A percentile compares a stretch with the other conserved stretches of the same genome.
phyloP scores from a whole-genome alignment of 2,329 filamentous ascomycete genomes.

The Bisporella sp. region DNA sequence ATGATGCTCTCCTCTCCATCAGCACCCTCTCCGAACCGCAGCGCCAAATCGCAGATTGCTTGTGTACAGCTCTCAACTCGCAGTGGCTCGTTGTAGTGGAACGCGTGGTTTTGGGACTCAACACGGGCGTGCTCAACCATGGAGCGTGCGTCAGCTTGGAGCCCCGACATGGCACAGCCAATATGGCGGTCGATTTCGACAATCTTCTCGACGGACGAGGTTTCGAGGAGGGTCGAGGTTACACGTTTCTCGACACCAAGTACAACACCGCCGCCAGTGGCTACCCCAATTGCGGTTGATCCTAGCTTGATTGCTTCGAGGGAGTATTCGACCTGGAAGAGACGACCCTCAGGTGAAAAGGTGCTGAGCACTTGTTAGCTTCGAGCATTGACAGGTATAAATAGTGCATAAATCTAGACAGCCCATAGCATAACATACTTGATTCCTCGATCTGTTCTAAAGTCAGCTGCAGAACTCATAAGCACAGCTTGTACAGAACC shows the following conservation, averaged over 20 bases:
- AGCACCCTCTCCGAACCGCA: slow-evolving; percentile 94
- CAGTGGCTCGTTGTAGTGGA: slow-evolving; percentile 95
- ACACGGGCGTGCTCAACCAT: slow-evolving; percentile 98
- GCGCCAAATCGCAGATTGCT: slow-evolving; percentile 93
- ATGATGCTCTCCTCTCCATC: slow-evolving; percentile 99
- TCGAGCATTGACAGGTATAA: background rate
- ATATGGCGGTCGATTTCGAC: slow-evolving; percentile 99
- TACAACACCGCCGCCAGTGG: slow-evolving; percentile 90
- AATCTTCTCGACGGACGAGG: slow-evolving; percentile 97
- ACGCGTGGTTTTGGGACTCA: slow-evolving; percentile 92
- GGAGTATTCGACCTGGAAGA: slow-evolving; percentile 99
- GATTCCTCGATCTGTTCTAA: slow-evolving; percentile 81
- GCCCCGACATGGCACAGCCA: slow-evolving; percentile 95
- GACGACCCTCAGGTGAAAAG: slow-evolving; percentile 98
- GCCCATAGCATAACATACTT: slow-evolving; percentile 54
- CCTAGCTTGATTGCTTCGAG: slow-evolving; percentile 99
- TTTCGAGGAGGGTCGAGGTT: slow-evolving; percentile 93
- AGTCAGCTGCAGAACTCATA: slow-evolving; percentile 26
- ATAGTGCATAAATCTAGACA: too few species aligned
- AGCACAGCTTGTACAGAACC: slow-evolving; percentile 30
- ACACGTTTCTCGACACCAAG: slow-evolving; percentile 99
- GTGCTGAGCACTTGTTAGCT: slow-evolving; percentile 53
- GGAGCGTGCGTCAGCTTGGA: slow-evolving; percentile 94
- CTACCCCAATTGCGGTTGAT: slow-evolving; percentile 95
- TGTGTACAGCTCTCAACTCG: slow-evolving; percentile 97